Evolutionary conservation across 1,284 basidiomycete species (phyloP).

Genomic region (Prillingera fragicola): DNA sequence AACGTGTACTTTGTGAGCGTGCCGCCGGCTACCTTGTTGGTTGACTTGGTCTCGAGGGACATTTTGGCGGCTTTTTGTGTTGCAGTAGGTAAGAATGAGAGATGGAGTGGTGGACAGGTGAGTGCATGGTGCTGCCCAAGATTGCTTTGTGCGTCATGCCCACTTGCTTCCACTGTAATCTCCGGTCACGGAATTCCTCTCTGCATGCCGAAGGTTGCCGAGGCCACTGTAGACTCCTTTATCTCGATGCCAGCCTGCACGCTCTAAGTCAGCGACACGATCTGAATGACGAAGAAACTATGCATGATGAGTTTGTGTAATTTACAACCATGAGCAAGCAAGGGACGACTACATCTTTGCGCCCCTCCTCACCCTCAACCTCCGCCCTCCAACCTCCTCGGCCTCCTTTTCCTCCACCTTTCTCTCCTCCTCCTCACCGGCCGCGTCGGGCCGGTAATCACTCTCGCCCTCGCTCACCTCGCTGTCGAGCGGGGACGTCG

Average conservation of each 20-base stretch:
- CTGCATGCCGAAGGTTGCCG: too few species aligned
- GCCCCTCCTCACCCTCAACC: neutral
- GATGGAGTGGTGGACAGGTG: neutral
- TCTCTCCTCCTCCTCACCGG: neutral
- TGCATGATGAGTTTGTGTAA: too few species aligned
- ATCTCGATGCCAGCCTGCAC: too few species aligned
- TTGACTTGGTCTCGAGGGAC: conserved; percentile 62
- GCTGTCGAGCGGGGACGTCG: conserved; percentile 10
- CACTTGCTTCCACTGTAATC: too few species aligned
- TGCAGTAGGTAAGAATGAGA: neutral
- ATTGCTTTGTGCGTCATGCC: too few species aligned
- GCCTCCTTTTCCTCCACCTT: neutral
- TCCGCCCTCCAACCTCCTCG: neutral
- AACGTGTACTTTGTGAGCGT: conserved; percentile 80
- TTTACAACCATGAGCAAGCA: too few species aligned
- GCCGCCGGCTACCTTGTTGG: conserved; percentile 73
- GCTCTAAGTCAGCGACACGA: too few species aligned
- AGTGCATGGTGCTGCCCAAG: neutral
- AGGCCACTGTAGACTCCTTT: too few species aligned
- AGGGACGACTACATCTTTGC: conserved; percentile 13
- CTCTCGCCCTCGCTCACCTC: conserved; percentile 5
- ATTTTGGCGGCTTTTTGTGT: conserved; percentile 40
- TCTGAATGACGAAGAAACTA: too few species aligned
- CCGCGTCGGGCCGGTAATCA: neutral
- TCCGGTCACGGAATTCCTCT: too few species aligned